Conservation (phyloP, 2,329 filamentous ascomycete species). For the Pseudopyrenochaeta lycopersici region DNA sequence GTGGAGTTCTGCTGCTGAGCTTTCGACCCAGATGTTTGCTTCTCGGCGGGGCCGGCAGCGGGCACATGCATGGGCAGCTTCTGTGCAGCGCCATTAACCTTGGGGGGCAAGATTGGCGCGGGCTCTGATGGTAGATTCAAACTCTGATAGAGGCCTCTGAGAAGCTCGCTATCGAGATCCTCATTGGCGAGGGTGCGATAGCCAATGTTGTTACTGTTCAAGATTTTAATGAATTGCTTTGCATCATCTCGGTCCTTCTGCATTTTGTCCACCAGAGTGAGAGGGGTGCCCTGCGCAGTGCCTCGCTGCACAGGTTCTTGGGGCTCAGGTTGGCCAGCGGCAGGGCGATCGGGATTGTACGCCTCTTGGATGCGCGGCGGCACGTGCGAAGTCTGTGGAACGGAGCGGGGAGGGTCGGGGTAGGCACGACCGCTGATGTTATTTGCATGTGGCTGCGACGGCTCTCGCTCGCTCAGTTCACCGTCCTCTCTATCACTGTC, state of each 20-base stretch:
- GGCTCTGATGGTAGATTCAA: conserved; percentile 39
- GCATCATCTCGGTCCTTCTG: conserved; percentile 41
- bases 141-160: conserved; percentile 38
- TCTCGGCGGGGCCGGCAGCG: conserved; percentile 1
- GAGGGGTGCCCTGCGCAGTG: conserved; percentile 5
- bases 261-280: conserved; percentile 16
- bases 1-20: conserved; percentile 16
- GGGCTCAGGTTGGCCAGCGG: conserved; percentile 18
- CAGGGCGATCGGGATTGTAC: conserved; percentile 29
- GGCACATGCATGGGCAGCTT: neutral
- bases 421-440: conserved; percentile 11
- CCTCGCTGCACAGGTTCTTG: conserved; percentile 5
- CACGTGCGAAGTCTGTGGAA: conserved; percentile 15
- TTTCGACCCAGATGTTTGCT: conserved; percentile 10
- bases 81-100: conserved; percentile 13
- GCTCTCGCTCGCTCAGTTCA: conserved; percentile 72
- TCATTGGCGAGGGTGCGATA: conserved; percentile 70
- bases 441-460: conserved; percentile 17
- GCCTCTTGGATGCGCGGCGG: conserved; percentile 13
- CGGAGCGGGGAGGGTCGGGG: conserved; percentile 34
- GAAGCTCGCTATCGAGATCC: conserved; percentile 34
- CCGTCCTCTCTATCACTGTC: conserved; percentile 72
- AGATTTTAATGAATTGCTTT: conserved; percentile 48
- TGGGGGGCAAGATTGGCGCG: conserved; percentile 33
- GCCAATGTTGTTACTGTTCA: conserved; percentile 69